Conservation (phyloP, 2,329 filamentous ascomycete genomes). For the Nemania diffusa region DNA sequence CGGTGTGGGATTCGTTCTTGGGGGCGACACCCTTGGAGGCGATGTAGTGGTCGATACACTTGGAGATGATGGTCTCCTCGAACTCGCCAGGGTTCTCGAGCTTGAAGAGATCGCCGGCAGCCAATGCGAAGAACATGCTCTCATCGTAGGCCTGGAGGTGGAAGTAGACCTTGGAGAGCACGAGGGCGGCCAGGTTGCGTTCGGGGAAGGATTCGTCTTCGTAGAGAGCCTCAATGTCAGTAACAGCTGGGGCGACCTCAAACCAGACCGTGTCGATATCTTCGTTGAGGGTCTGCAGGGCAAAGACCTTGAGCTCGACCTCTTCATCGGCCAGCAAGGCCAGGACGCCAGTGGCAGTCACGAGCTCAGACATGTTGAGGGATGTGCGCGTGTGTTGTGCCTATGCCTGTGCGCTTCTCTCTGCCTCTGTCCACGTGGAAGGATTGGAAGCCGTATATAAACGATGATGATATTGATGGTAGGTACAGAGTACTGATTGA, state of each 20-base stretch:
- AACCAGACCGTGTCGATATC: constrained; percentile 98
- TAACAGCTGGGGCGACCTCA: constrained; percentile 91
- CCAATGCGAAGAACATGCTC: constrained; percentile 97
- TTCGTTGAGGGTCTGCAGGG: constrained; percentile 92
- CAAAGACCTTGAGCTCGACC: constrained; percentile 92
- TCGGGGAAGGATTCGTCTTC: constrained; percentile 96
- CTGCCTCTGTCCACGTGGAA: neutral
- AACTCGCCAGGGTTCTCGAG: constrained; percentile 92
- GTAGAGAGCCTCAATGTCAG: constrained; percentile 96
- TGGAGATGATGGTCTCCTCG: constrained; percentile 98
- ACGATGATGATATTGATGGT: neutral
- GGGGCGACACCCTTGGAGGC: constrained; percentile 73
- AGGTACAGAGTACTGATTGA: neutral
- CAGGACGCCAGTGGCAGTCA: constrained; percentile 92
- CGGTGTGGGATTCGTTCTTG: constrained; percentile 62
- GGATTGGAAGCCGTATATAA: no score
- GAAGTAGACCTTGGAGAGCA: constrained; percentile 98
- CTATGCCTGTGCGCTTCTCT: neutral
- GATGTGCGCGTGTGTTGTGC: constrained; percentile 5
- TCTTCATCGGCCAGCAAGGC: constrained; percentile 97
- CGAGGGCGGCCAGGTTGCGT: constrained; percentile 90
- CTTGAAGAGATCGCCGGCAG: constrained; percentile 94
- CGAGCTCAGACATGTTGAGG: constrained; percentile 84
- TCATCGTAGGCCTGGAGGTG: constrained; percentile 99
- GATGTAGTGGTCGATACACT: constrained; percentile 98